phyloP scores from a whole-genome alignment of 208 protist genomes.

The Trypanosomatidae sp. region DNA sequence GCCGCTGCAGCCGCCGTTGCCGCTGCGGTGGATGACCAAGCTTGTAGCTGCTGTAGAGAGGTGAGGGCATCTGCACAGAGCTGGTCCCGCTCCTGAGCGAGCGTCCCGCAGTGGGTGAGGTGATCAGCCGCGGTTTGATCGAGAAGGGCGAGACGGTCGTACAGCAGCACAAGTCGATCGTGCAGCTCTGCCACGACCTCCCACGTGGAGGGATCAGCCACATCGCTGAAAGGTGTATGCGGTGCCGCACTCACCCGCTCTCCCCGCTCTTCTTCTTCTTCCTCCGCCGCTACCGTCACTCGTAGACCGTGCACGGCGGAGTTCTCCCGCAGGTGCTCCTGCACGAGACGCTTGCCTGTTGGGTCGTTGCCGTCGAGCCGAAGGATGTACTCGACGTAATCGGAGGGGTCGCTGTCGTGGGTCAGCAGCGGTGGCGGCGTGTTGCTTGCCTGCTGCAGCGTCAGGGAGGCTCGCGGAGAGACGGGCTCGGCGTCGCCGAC shows the following conservation, averaged over 20 bases:
- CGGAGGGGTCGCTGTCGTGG: conserved; percentile 33
- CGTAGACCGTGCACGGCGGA: conserved; percentile 6
- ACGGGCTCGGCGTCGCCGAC: background rate
- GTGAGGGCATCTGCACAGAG: conserved; percentile 4
- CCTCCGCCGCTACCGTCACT: background rate
- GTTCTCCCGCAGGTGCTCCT: conserved; percentile 37
- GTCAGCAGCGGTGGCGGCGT: conserved; percentile 24
- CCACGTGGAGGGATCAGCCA: conserved; percentile 37
- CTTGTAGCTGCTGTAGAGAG: conserved; percentile 7
- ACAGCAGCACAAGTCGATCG: conserved; percentile 31
- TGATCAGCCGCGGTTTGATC: conserved; percentile 15
- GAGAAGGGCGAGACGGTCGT: conserved; percentile 13
- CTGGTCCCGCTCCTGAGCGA: conserved; percentile 7
- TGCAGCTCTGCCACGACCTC: conserved; percentile 52
- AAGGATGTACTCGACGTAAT: conserved; percentile 50
- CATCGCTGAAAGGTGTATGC: background rate
- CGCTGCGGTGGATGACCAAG: conserved; percentile 17
- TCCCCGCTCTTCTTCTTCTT: background rate
- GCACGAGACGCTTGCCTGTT: conserved; percentile 31
- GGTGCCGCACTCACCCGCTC: background rate
- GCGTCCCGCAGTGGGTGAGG: conserved; percentile 1
- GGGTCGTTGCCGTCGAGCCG: conserved; percentile 23
- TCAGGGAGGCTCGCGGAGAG: conserved; percentile 14
- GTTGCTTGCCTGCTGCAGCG: conserved; percentile 14
- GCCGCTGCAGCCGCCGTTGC: background rate